phyloP scores from a whole-genome alignment of 2,329 filamentous ascomycete genomes.

The Akanthomyces dipterigenus region DNA sequence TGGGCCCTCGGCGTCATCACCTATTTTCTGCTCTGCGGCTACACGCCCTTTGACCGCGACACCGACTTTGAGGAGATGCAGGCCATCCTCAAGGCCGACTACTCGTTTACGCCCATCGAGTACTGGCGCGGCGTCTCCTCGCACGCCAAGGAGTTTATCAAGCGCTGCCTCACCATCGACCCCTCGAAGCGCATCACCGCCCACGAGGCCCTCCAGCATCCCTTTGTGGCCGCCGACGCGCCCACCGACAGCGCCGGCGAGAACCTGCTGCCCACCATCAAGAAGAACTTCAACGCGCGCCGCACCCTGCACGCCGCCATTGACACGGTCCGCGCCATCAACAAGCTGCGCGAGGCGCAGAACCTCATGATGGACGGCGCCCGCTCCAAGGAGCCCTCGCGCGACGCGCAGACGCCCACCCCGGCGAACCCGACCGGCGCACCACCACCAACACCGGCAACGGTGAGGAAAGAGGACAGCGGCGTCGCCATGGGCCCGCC shows the following conservation, averaged over 20 bases:
- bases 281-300: constrained; percentile 69
- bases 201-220: constrained; percentile 65
- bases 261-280: constrained; percentile 61
- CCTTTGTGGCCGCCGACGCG: constrained; percentile 53
- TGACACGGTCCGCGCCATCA: constrained; percentile 64
- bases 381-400: constrained; percentile 42
- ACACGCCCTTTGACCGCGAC: constrained; percentile 96
- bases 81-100: constrained; percentile 93
- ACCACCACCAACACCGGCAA: constrained; percentile 21
- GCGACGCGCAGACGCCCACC: constrained; percentile 22
- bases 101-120: constrained; percentile 86
- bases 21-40: constrained; percentile 95
- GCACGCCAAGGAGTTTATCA: constrained; percentile 85
- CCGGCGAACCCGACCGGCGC: neutral
- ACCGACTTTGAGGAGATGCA: constrained; percentile 99
- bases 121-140: constrained; percentile 95
- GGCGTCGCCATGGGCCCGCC: constrained; percentile 30
- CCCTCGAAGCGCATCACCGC: constrained; percentile 82
- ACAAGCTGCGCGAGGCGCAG: constrained; percentile 61
- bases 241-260: constrained; percentile 42
- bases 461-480: constrained; percentile 36
- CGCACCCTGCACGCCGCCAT: constrained; percentile 64
- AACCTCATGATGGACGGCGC: constrained; percentile 57
- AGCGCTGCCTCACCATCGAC: constrained; percentile 84
- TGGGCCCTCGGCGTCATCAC: constrained; percentile 99